These are phyloP conservation scores for bread wheat (Triticum aestivum) DNA, from an alignment of 176 grass and related monocot species.

Conservation along the genomic window DNA sequence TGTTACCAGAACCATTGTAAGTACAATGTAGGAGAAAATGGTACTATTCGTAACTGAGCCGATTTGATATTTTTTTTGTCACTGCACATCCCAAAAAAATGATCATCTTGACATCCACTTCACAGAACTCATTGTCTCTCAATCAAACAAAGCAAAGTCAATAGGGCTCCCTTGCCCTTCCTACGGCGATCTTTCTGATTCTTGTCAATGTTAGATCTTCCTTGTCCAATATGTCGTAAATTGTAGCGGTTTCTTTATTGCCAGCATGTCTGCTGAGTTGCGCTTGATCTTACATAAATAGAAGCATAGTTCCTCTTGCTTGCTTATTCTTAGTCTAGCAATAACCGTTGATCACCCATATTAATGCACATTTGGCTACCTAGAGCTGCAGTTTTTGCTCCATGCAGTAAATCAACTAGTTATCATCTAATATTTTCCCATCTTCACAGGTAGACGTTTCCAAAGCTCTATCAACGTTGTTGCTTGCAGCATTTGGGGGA, in stretches of 20 bases:
- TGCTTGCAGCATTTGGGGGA: neutral
- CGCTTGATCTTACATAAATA: neutral
- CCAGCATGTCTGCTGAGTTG: neutral
- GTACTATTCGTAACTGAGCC: neutral
- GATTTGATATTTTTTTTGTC: neutral
- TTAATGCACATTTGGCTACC: neutral
- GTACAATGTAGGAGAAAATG: conserved; percentile 9
- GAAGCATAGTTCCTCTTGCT: neutral
- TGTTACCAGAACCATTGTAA: neutral
- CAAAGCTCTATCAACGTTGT: neutral
- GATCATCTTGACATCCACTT: neutral
- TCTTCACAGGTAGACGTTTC: conserved; percentile 4
- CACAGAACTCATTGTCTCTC: neutral
- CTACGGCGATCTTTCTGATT: neutral
- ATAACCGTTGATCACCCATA: neutral
- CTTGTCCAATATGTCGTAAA: neutral
- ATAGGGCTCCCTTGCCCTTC: neutral
- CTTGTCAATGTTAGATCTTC: neutral
- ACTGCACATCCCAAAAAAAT: neutral
- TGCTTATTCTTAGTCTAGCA: neutral
- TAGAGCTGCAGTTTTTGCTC: neutral
- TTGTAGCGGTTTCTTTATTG: neutral
- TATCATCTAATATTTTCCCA: neutral
- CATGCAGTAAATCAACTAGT: neutral
- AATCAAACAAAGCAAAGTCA: conserved; percentile 1